These are phyloP conservation scores for Hypoxylon sp. DNA, from an alignment of 2,329 filamentous ascomycete genomes.

Conservation along the genomic window DNA sequence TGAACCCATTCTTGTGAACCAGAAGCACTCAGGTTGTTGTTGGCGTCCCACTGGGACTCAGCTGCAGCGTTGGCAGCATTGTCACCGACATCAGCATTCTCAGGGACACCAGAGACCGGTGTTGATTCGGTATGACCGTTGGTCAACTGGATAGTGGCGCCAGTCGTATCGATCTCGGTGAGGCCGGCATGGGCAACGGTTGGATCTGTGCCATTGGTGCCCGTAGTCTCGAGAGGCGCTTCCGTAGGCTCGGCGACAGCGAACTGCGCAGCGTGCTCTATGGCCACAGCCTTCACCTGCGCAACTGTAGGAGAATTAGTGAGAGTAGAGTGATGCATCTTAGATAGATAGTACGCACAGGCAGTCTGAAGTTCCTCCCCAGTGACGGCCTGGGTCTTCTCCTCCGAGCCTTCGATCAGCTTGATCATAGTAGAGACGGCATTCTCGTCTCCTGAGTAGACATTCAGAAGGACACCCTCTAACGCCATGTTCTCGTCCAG, in stretches of 20 bases:
- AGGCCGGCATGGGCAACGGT: slow-evolving; percentile 75
- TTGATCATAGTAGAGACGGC: slow-evolving; percentile 82
- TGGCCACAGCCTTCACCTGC: slow-evolving; percentile 68
- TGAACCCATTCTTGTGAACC: slow-evolving; percentile 75
- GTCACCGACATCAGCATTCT: slow-evolving; percentile 65
- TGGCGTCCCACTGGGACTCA: slow-evolving; percentile 74
- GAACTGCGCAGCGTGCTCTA: slow-evolving; percentile 61
- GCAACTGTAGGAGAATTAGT: slow-evolving; percentile 59
- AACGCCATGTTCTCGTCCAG: slow-evolving; percentile 83
- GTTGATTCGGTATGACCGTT: slow-evolving; percentile 60
- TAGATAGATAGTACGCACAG: slow-evolving; percentile 66
- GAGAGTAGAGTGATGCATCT: neutral
- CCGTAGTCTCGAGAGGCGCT: slow-evolving; percentile 51
- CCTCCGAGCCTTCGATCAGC: slow-evolving; percentile 78
- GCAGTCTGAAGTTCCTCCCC: slow-evolving; percentile 76
- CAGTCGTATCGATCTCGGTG: slow-evolving; percentile 72
- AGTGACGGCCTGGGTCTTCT: slow-evolving; percentile 73
- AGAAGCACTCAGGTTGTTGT: slow-evolving; percentile 60
- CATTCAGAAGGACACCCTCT: slow-evolving; percentile 81
- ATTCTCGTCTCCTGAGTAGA: slow-evolving; percentile 81
- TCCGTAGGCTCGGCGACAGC: slow-evolving; percentile 51
- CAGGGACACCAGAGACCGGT: slow-evolving; percentile 55
- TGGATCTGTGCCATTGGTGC: slow-evolving; percentile 68
- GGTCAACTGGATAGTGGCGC: slow-evolving; percentile 54
- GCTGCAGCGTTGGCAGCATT: slow-evolving; percentile 70